Evolutionary conservation across 2,329 filamentous ascomycete genomes (phyloP).

Genomic region (Trichoderma gracile): DNA sequence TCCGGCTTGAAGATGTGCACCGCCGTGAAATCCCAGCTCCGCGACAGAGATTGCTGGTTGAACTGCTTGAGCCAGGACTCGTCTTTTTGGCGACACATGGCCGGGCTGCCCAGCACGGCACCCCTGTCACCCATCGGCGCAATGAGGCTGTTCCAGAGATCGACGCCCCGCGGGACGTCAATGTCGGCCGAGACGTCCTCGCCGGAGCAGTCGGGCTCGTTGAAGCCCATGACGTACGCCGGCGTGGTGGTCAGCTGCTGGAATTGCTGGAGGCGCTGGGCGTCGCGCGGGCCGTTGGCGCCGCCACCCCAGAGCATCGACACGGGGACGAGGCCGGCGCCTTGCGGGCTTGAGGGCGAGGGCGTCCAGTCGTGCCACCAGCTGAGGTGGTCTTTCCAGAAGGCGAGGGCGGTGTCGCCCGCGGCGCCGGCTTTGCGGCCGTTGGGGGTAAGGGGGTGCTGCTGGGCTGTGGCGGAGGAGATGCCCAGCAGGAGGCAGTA

Average conservation of each 20-base stretch:
- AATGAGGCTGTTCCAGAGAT: conserved; percentile 59
- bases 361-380: conserved; percentile 30
- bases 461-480: conserved; percentile 5
- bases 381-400: conserved; percentile 27
- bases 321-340: conserved; percentile 24
- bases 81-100: conserved; percentile 57
- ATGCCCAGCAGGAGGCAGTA: conserved; percentile 10
- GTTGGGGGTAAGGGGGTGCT: conserved; percentile 21
- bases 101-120: conserved; percentile 54
- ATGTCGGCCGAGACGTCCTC: conserved; percentile 27
- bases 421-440: conserved; percentile 28
- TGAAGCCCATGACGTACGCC: conserved; percentile 27
- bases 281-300: conserved; percentile 25
- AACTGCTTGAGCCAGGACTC: conserved; percentile 29
- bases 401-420: conserved; percentile 23
- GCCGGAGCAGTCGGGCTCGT: conserved; percentile 28
- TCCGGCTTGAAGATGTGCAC: conserved; percentile 28
- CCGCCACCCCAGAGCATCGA: conserved; percentile 29
- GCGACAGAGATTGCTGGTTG: conserved; percentile 12
- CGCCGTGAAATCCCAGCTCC: conserved; percentile 28
- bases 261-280: conserved; percentile 25
- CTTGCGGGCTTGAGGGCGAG: conserved; percentile 14
- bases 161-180: conserved; percentile 39
- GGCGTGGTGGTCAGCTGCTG: conserved; percentile 22
- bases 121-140: conserved; percentile 66